Evolutionary conservation across 1,139 yeast species (phyloP).

Genomic region (Candida tropicalis): DNA sequence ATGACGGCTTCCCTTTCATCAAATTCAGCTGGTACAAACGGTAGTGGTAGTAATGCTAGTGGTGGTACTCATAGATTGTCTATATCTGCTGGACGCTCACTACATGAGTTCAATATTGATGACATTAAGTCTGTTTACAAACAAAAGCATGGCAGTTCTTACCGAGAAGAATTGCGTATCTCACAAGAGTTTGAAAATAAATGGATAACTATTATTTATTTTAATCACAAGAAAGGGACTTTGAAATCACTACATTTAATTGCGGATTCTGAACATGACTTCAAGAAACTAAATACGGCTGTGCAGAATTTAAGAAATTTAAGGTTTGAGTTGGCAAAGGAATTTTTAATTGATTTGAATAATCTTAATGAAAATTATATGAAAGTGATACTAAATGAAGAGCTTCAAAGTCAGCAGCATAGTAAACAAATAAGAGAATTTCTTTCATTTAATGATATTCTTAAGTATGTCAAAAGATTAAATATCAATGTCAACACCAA

Average conservation of each 20-base stretch:
- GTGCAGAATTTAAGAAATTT: slow-evolving; percentile 56
- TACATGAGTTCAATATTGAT: slow-evolving; percentile 63
- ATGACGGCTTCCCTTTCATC: slow-evolving; percentile 19
- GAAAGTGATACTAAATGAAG: slow-evolving; percentile 25
- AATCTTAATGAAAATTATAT: slow-evolving; percentile 30
- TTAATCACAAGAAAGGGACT: slow-evolving; percentile 57
- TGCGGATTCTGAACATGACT: slow-evolving; percentile 66
- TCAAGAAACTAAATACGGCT: slow-evolving; percentile 54
- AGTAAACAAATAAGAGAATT: slow-evolving; percentile 31
- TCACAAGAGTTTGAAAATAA: slow-evolving; percentile 62
- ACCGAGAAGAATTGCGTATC: slow-evolving; percentile 80
- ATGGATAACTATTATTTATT: slow-evolving; percentile 84
- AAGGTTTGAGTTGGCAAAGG: slow-evolving; percentile 35
- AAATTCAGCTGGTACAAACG: slow-evolving; percentile 14
- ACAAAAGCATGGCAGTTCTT: slow-evolving; percentile 74
- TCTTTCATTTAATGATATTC: slow-evolving; percentile 68
- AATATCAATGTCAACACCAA: slow-evolving; percentile 58
- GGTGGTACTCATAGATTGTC: slow-evolving; percentile 17
- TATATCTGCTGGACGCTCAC: slow-evolving; percentile 17
- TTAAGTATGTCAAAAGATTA: slow-evolving; percentile 62
- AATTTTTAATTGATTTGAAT: slow-evolving; percentile 32
- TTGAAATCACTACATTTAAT: slow-evolving; percentile 69
- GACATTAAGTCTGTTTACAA: slow-evolving; percentile 68
- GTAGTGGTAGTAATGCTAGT: neutral
- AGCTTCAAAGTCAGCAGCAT: slow-evolving; percentile 8